A percentile compares a stretch with the other conserved stretches of the same genome.
Evolutionary conservation across 441 rosid genomes (phyloP).

Genomic region (Raphanus hybrid): DNA sequence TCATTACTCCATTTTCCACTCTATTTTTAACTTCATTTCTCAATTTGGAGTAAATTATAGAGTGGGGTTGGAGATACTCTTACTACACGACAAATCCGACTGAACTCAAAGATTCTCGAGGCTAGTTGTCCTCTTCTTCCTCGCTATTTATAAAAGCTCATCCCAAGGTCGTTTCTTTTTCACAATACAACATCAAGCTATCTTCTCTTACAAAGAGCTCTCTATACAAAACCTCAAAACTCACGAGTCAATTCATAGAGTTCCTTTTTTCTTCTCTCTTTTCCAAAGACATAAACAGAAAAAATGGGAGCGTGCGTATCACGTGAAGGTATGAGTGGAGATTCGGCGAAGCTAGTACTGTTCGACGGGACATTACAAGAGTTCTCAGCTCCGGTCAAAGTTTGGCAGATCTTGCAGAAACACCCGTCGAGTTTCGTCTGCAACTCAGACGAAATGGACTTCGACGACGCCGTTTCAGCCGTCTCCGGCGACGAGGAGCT

Average conservation of each 20-base stretch:
- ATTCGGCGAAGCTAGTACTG: constrained; percentile 70
- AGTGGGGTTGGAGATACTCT: too few relatives aligned
- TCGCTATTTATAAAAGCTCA: constrained; percentile 21
- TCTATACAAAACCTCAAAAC: neutral
- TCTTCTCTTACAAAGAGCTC: neutral
- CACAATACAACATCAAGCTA: neutral
- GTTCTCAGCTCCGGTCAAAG: constrained; percentile 71
- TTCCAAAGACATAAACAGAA: neutral
- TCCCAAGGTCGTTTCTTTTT: constrained; percentile 21
- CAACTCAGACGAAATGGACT: constrained; percentile 89
- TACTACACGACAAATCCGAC: constrained; percentile 34
- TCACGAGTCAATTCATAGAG: constrained; percentile 5
- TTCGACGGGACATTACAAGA: constrained; percentile 73
- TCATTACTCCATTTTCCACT: too few relatives aligned
- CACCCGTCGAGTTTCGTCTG: constrained; percentile 68
- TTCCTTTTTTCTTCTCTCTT: neutral
- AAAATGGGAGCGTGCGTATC: constrained; percentile 79
- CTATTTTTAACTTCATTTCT: too few relatives aligned
- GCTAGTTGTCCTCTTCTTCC: constrained; percentile 22
- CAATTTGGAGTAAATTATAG: too few relatives aligned
- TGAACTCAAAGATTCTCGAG: constrained; percentile 30
- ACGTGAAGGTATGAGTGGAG: constrained; percentile 50
- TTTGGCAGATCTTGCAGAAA: constrained; percentile 59
- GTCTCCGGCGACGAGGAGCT: constrained; percentile 63
- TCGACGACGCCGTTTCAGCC: constrained; percentile 70